A percentile compares a stretch with the other conserved stretches of the same genome.
Conservation (phyloP, 192 early-diverging fungal genomes). For the Backusella morwellensis region DNA sequence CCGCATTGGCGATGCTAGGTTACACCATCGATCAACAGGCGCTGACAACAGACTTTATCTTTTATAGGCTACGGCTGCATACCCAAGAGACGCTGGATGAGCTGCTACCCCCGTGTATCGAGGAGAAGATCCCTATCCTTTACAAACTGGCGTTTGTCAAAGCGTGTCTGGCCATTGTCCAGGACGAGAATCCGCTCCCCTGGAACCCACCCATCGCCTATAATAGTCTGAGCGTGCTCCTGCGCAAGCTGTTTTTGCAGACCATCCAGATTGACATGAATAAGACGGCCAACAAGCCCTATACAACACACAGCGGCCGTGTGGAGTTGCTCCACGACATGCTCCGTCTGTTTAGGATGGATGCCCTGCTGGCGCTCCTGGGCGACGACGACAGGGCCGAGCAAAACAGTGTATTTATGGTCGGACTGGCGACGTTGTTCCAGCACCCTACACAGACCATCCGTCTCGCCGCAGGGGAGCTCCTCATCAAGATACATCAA, state of each 20-base stretch:
- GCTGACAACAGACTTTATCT: constrained; percentile 67
- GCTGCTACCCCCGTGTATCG: constrained; percentile 65
- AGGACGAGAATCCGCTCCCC: constrained; percentile 57
- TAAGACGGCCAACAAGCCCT: constrained; percentile 23
- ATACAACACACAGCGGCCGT: constrained; percentile 54
- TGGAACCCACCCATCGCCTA: constrained; percentile 64
- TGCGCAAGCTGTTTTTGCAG: constrained; percentile 64
- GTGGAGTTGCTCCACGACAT: constrained; percentile 73
- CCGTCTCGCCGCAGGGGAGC: constrained; percentile 48
- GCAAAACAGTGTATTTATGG: constrained; percentile 68
- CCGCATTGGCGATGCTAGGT: constrained; percentile 36
- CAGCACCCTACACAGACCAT: constrained; percentile 21
- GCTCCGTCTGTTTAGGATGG: constrained; percentile 65
- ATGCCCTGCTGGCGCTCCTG: constrained; percentile 69
- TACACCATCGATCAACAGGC: constrained; percentile 64
- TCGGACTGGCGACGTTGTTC: constrained; percentile 54
- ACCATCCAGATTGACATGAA: constrained; percentile 29
- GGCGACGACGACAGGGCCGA: constrained; percentile 46
- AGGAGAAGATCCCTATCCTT: constrained; percentile 61
- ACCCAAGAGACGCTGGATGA: constrained; percentile 63
- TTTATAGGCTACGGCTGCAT: constrained; percentile 67
- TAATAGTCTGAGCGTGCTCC: constrained; percentile 53
- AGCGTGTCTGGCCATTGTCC: constrained; percentile 64
- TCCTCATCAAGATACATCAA: constrained; percentile 67
- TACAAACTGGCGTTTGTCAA: constrained; percentile 81